These are phyloP conservation scores for Platanthera zijinensis DNA, from an alignment of 106 monocot species.

Conservation along the genomic window DNA sequence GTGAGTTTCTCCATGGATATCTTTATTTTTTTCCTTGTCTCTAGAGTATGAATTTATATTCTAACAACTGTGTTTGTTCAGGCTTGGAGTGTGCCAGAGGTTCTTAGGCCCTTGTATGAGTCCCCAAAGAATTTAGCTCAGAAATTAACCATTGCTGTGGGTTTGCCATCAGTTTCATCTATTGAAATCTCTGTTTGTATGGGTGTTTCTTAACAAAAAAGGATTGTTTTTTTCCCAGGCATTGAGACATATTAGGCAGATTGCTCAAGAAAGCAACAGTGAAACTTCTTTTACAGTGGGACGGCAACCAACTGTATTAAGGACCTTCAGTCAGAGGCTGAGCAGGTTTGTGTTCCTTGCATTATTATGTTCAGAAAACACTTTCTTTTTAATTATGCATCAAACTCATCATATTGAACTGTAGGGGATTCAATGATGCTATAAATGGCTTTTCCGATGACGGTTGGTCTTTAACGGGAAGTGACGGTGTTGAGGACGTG, in stretches of 20 bases:
- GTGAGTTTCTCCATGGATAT: conserved; percentile 27
- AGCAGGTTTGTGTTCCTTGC: conserved; percentile 35
- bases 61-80: conserved; percentile 11
- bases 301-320: conserved; percentile 61
- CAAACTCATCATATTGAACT: background rate
- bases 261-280: conserved; percentile 62
- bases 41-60: background rate
- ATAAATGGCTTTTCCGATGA: conserved; percentile 57
- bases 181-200: background rate
- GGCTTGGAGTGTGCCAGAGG: conserved; percentile 89
- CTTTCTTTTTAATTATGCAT: background rate
- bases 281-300: conserved; percentile 59
- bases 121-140: conserved; percentile 76
- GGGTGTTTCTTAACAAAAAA: background rate
- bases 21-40: background rate
- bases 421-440: conserved; percentile 71
- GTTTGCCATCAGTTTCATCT: background rate
- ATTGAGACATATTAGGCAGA: conserved; percentile 64
- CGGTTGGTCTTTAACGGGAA: conserved; percentile 40
- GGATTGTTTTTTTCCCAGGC: conserved; percentile 32
- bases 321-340: conserved; percentile 69
- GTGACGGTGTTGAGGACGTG: conserved; percentile 53
- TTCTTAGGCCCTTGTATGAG: conserved; percentile 77
- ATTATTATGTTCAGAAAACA: background rate
- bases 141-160: conserved; percentile 75